Base-by-base conservation (phyloP, 2,329 filamentous ascomycete species). In the Sphaceloma murrayae region DNA sequence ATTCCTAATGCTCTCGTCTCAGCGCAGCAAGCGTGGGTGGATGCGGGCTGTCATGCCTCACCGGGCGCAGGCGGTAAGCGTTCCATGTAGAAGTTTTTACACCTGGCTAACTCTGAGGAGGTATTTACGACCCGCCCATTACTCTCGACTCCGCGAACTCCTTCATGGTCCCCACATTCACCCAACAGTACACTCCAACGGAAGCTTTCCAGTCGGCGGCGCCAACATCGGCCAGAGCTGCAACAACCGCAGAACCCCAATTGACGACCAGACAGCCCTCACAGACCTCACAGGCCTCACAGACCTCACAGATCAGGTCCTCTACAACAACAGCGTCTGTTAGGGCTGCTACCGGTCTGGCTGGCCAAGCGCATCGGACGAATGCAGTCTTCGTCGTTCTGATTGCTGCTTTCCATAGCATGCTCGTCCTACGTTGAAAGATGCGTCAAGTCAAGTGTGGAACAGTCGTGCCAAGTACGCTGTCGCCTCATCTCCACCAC, bases 21-120 rank as follows among this genome's bases (percentile, higher is more conserved):
- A 17, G 36, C 36, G 8, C 36, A 40, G 19, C 36, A 22, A n/a
- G 36, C 22, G 30, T 40, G 36, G 36, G 24, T 19, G 9, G 13
- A 16, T 18, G 24, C 36, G 7, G 36, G n/a, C 13, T 40, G 36
- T 13, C 7, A 27, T 9, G 36, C 22, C 14, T 19, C 22, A 29
- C 36, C 36, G 2, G 36, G 36, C 9, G 17, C 11, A 5, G 19
- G 27, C 10, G 34, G 31, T 33, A 33, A n/a, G 31, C 19, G 6
- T 10, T 33, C 13, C 16, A 31, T 31, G 29, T 11, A 5, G 11
- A 7, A 7, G 24, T 7, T 27, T n/a, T 7, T n/a, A 27, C 7
- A 27, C 24, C n/a, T 27, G 7, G 24, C n/a, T n/a, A 27, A 27
- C n/a, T 27, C 7, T 27, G n/a, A 7, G 7, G 30, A 32, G 8